Base-by-base conservation (phyloP, 176 grass and related monocot species). In the Elaeis guineensis region DNA sequence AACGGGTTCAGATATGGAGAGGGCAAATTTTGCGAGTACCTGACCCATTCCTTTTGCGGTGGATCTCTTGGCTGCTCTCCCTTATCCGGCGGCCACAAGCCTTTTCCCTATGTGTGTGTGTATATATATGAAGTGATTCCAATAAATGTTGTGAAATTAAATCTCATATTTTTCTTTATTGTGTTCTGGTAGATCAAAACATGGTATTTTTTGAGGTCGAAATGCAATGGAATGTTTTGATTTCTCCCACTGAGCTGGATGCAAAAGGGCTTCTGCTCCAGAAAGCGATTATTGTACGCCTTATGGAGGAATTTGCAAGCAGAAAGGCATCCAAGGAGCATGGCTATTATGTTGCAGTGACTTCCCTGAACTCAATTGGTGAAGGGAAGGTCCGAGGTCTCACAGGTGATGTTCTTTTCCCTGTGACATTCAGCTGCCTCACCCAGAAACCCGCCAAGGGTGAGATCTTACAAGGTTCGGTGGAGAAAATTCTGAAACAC, bases 291-390 rank as follows among this genome's bases (percentile, higher is more conserved):
- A 83, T 98, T 2, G 72, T 85, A 17, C 84, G 73, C 39, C 87
- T 92, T 76, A 54, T 92, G 24, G 93, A 92, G 68, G 93, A 92
- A 32, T 72, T 92, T 0, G 77, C 93, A 15, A 92, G 81, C 68
- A 88, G 75, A 52, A 92, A 78, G 74, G 87, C 93, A 29, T 98
- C 93, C 12, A 98, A 98, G 61, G 88, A 92, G 71, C 88, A 98
- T 50, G 93, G 93, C 50, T 92, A 92, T 79, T 92, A 89, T 24
- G 30, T 86, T 17, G 93, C 78, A 2, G 82, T 98, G 6, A 86
- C 75, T 32, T 61, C 75, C 48, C 69, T 98, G 22, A 92, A 81
- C 65, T 79, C 57, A 0, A 80, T 98, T 50, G 78, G 73, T 3
- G 93, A 98, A 63, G 93, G 93, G 39, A 87, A 77, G 54, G 93